Evolutionary conservation across 805 yeast species (phyloP).

Genomic region (Debaryomyces castellii): DNA sequence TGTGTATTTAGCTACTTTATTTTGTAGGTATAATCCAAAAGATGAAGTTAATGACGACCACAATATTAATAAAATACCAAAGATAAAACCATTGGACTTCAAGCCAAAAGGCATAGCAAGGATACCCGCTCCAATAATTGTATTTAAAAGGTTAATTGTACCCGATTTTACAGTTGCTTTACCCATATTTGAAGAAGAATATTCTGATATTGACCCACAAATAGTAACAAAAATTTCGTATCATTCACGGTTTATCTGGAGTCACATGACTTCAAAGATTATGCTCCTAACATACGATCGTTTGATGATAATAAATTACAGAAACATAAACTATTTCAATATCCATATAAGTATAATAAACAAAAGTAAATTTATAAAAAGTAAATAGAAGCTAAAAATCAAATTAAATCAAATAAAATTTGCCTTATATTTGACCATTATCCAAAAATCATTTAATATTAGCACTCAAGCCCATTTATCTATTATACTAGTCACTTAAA

Average conservation of each 20-base stretch:
- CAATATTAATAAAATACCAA: slow-evolving; percentile 41
- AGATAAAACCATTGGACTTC: slow-evolving; percentile 44
- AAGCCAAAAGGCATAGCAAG: slow-evolving; percentile 72
- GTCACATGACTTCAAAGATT: background rate
- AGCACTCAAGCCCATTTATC: background rate
- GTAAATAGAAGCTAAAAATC: background rate
- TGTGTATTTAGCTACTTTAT: slow-evolving; percentile 51
- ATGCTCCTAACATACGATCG: background rate
- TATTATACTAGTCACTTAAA: slow-evolving; percentile 28
- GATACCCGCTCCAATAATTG: slow-evolving; percentile 67
- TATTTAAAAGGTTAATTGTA: slow-evolving; percentile 52
- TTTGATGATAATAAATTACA: background rate
- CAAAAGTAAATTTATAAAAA: background rate
- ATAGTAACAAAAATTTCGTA: background rate
- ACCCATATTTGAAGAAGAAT: slow-evolving; percentile 13
- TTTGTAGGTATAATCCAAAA: slow-evolving; percentile 63
- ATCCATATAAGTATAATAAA: background rate
- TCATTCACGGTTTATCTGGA: background rate
- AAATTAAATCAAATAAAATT: background rate
- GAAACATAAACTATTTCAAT: background rate
- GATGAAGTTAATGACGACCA: slow-evolving; percentile 49
- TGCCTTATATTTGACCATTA: background rate
- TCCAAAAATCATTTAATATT: background rate
- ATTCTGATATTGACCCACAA: background rate
- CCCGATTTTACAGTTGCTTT: slow-evolving; percentile 47